A percentile compares a stretch with the other conserved stretches of the same genome.
Evolutionary conservation across 2,329 filamentous ascomycete species (phyloP).

Genomic region (Aspergillus japonicus): DNA sequence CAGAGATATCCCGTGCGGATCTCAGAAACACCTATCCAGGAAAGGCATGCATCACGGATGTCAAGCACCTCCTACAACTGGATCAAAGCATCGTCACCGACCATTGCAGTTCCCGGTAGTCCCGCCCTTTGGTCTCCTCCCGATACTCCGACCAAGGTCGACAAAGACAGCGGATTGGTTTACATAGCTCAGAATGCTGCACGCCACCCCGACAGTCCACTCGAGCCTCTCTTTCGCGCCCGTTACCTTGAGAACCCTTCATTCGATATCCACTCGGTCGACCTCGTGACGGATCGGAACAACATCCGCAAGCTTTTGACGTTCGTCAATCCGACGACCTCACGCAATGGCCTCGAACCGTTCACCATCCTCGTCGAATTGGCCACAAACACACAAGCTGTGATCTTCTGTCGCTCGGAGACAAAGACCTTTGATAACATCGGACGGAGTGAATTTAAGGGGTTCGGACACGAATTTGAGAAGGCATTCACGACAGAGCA

Average conservation of each 20-base stretch:
- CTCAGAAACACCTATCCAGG: neutral
- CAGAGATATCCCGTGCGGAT: neutral
- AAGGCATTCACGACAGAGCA: slow-evolving; percentile 43
- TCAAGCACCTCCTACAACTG: slow-evolving; percentile 53
- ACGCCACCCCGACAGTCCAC: neutral
- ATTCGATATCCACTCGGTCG: slow-evolving; percentile 20
- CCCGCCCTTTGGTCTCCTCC: too few species aligned
- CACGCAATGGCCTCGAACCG: slow-evolving; percentile 25
- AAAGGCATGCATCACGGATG: slow-evolving; percentile 17
- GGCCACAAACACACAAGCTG: slow-evolving; percentile 34
- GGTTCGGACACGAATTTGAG: slow-evolving; percentile 49
- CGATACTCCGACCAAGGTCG: too few species aligned
- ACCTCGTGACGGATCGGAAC: slow-evolving; percentile 50
- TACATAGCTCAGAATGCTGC: slow-evolving; percentile 5
- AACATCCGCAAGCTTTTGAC: slow-evolving; percentile 51
- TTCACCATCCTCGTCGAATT: slow-evolving; percentile 47
- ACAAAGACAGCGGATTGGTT: too few species aligned
- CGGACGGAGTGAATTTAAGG: slow-evolving; percentile 37
- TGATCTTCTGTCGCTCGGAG: slow-evolving; percentile 41
- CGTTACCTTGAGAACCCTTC: neutral
- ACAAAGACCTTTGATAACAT: slow-evolving; percentile 29
- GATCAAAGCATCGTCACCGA: slow-evolving; percentile 43
- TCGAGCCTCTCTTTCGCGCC: slow-evolving; percentile 2
- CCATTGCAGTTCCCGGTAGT: slow-evolving; percentile 49
- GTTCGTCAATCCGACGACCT: slow-evolving; percentile 38